These are phyloP conservation scores for Neonectria ditissima DNA, from an alignment of 2,329 filamentous ascomycete species.

Conservation along the genomic window DNA sequence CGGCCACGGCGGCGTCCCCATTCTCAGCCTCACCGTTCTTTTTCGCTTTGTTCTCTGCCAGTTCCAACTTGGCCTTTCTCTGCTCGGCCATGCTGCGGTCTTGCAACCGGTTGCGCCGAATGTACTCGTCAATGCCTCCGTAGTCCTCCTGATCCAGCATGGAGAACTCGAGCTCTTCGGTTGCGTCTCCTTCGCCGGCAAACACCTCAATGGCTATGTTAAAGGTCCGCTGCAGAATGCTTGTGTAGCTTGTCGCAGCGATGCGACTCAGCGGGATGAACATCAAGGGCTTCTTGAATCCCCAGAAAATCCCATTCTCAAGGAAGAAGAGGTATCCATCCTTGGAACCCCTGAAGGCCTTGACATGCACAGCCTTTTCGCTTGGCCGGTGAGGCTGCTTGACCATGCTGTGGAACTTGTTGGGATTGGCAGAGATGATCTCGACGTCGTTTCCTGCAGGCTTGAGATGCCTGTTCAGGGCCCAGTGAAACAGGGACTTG, in stretches of 20 bases:
- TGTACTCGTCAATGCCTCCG: conserved; percentile 71
- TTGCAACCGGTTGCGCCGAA: conserved; percentile 70
- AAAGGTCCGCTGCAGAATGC: conserved; percentile 75
- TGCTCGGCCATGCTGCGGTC: conserved; percentile 77
- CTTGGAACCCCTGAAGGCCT: conserved; percentile 75
- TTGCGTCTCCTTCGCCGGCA: conserved; percentile 58
- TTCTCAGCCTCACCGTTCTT: conserved; percentile 56
- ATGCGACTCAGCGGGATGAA: conserved; percentile 73
- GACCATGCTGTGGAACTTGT: conserved; percentile 67
- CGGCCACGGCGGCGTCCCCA: conserved; percentile 48
- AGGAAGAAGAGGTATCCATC: conserved; percentile 77
- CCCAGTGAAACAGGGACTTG: conserved; percentile 71
- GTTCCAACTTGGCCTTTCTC: conserved; percentile 71
- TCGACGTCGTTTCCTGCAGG: conserved; percentile 60
- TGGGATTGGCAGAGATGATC: conserved; percentile 65
- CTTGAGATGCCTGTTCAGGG: conserved; percentile 64
- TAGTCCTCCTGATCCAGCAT: conserved; percentile 80
- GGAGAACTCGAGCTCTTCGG: conserved; percentile 73
- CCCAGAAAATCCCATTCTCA: conserved; percentile 75
- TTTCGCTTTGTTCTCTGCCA: conserved; percentile 69
- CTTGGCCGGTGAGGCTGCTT: conserved; percentile 69
- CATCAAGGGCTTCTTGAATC: conserved; percentile 76
- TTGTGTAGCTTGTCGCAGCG: conserved; percentile 74
- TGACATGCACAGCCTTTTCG: conserved; percentile 74
- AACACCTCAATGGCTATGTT: conserved; percentile 74